These are phyloP conservation scores for Acaromyces ingoldii DNA, from an alignment of 1,284 basidiomycete species.

Conservation along the genomic window DNA sequence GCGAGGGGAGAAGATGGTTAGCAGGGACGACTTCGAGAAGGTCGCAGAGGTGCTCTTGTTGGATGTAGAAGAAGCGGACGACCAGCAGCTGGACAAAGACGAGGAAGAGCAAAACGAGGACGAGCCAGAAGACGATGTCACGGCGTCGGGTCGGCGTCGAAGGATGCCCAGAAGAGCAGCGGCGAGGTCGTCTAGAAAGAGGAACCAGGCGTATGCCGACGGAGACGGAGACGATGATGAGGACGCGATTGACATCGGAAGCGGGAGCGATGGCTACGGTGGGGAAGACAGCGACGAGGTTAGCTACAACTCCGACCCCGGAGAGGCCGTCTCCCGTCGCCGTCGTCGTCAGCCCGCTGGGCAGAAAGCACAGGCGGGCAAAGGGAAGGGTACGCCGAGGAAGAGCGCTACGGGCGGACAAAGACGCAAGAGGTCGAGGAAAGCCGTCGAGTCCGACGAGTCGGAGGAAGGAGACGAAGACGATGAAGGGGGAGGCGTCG, in stretches of 20 bases:
- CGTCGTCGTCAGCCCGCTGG: too few relatives aligned
- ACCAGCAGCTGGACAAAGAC: slow-evolving; percentile 6
- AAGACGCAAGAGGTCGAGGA: not conserved
- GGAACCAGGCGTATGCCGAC: not conserved
- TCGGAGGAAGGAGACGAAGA: not conserved
- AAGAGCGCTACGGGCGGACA: not conserved
- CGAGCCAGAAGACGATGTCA: not conserved
- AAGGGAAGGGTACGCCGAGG: not conserved
- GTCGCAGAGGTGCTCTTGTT: slow-evolving; percentile 19
- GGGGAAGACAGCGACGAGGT: not conserved
- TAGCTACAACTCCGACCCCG: not conserved
- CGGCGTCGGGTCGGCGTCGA: not conserved
- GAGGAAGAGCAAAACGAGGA: slow-evolving; percentile 12
- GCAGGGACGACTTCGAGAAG: slow-evolving; percentile 27
- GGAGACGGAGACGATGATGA: not conserved
- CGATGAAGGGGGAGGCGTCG: not conserved
- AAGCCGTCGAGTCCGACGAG: too few relatives aligned
- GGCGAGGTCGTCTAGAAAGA: not conserved
- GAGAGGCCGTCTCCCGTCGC: not conserved
- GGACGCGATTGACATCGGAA: too few relatives aligned
- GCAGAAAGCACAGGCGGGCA: not conserved
- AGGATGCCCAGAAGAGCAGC: not conserved
- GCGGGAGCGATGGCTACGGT: not conserved
- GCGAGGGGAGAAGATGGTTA: slow-evolving; percentile 24
- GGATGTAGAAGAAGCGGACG: slow-evolving; percentile 2